Evolutionary conservation across 2,329 filamentous ascomycete genomes (phyloP), one percentile per base, ranked within the genome.

Genomic region (Ilyonectria destructans): DNA sequence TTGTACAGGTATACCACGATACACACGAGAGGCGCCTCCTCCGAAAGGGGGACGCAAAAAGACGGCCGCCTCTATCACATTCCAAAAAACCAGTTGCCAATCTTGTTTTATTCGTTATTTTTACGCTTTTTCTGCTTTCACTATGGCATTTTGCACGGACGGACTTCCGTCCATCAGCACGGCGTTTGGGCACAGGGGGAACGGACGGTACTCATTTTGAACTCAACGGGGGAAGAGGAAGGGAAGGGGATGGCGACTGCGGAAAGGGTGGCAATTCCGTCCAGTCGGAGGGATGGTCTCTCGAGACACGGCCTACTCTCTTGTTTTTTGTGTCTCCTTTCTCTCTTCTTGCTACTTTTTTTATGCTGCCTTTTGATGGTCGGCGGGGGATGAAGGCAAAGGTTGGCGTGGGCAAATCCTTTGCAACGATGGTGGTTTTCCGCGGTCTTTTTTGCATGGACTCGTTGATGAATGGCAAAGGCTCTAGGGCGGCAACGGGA

Each of bases 1-100:
- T 75, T 78, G 74, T 78, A 77, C 74, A 78, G 67, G 65, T 74
- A 75, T 72, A 69, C 74, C 71, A 77, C 69, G 75, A 80, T 76
- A 77, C 67, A 74, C 63, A 69, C 67, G 68, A 75, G 68, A 75
- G 71, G 62, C 60, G 66, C 54, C 52, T 65, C 58, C 63, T 59
- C 68, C 58, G 61, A 68, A 61, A 65, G 37, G 64, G 59, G 56
- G 60, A 65, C 57, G 37, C 64, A 65, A 68, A 65, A 56, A 72
- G 40, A 62, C 65, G 59, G 51, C 63, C 69, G 48, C 59, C 62
- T 67, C 62, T 43, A 37, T 67, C 59, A 64, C 69, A 62, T 54
- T 60, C 52, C 48, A 75, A 73, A 74, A 74, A 68, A 40, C 52
- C 59, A 67, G 62, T 37, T 71, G 52, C 58, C 60, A 68, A 60